Evolutionary conservation across 2,329 filamentous ascomycete species (phyloP).

Genomic region (Botrytis hyacinthi): DNA sequence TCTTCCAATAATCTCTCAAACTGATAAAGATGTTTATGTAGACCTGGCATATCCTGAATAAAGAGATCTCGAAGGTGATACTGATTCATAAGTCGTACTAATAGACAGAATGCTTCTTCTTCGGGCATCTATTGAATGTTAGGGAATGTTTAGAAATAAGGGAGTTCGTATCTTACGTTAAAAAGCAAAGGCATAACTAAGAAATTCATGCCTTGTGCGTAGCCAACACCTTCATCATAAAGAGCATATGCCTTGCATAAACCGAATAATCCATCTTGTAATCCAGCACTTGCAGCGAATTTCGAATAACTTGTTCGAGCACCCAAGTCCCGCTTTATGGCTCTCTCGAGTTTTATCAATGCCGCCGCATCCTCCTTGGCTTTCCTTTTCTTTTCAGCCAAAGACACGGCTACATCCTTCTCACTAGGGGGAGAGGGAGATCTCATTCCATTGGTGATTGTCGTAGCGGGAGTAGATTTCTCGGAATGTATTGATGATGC

Average conservation of each 20-base stretch:
- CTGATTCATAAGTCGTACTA: conserved; percentile 94
- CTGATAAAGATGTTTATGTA: conserved; percentile 90
- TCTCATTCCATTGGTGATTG: conserved; percentile 52
- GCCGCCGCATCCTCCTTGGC: conserved; percentile 73
- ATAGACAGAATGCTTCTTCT: conserved; percentile 90
- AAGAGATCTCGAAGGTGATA: conserved; percentile 93
- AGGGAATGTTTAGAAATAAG: conserved; percentile 23
- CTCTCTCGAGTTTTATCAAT: conserved; percentile 82
- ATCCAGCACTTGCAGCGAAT: conserved; percentile 83
- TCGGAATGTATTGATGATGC: conserved; percentile 83
- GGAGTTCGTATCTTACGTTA: conserved; percentile 59
- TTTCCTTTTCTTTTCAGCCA: conserved; percentile 71
- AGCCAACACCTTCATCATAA: conserved; percentile 91
- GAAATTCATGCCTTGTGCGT: conserved; percentile 99
- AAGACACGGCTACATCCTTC: conserved; percentile 56
- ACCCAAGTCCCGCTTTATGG: conserved; percentile 86
- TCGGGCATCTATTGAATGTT: conserved; percentile 72
- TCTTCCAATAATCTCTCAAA: conserved; percentile 95
- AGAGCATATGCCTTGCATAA: conserved; percentile 97
- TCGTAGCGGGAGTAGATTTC: conserved; percentile 60
- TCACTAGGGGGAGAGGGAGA: conserved; percentile 59
- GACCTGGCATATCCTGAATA: conserved; percentile 90
- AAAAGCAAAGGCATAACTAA: conserved; percentile 94
- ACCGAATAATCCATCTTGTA: conserved; percentile 91
- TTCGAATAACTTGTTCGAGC: conserved; percentile 95